Conservation (phyloP, 2,329 filamentous ascomycete species). For the Pseudogymnoascus sp. region DNA sequence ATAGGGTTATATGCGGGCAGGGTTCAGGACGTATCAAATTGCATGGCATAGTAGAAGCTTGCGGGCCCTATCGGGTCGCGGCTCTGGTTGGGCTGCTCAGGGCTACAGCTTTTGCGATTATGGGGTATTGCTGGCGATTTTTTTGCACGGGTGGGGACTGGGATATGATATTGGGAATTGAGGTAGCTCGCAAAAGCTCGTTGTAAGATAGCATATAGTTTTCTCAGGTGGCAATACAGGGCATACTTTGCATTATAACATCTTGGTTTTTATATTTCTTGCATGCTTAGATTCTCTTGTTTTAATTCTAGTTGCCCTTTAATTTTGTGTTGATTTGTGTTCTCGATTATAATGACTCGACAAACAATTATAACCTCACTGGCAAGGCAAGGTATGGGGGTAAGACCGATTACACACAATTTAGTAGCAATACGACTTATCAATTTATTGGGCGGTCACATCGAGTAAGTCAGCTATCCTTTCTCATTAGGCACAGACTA, state of each 20-base stretch:
- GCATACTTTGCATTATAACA: not conserved
- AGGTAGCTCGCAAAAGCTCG: not conserved
- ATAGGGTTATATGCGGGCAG: not conserved
- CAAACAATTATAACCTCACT: too few relatives aligned
- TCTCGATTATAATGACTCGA: too few relatives aligned
- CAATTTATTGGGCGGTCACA: too few relatives aligned
- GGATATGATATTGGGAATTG: not conserved
- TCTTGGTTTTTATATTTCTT: not conserved
- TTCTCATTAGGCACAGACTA: too few relatives aligned
- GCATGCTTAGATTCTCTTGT: too few relatives aligned
- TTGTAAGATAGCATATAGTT: slow-evolving; percentile 9
- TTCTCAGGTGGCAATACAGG: slow-evolving; percentile 5
- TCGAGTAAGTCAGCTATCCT: too few relatives aligned
- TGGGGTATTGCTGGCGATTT: slow-evolving; percentile 9
- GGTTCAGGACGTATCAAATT: not conserved
- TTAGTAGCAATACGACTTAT: too few relatives aligned
- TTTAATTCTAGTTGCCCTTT: too few relatives aligned
- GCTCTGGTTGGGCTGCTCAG: not conserved
- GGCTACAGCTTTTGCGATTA: not conserved
- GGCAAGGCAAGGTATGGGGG: too few relatives aligned
- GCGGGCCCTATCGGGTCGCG: not conserved
- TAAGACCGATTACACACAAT: too few relatives aligned
- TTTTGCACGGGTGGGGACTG: not conserved
- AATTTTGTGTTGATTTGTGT: too few relatives aligned
- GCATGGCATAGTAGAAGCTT: slow-evolving; percentile 9